Evolutionary conservation across 1,284 basidiomycete species (phyloP), one percentile per base, ranked within the genome.

Genomic region (Cryptococcus floricola): DNA sequence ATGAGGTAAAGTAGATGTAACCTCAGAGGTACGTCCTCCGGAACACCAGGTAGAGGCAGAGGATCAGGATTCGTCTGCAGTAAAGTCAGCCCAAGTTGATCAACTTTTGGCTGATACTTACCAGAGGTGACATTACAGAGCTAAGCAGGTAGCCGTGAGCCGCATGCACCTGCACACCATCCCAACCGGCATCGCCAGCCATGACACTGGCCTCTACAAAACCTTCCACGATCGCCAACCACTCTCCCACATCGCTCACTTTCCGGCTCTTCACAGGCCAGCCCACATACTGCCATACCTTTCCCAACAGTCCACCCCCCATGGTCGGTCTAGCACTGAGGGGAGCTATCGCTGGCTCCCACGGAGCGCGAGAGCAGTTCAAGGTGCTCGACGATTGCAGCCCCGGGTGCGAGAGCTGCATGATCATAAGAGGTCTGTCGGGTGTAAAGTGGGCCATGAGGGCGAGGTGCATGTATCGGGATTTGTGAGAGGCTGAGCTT

Each of bases 81-180:
- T 1, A 38, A 25, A 27, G 48, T 57, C 50, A 28, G 49, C 41
- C 14, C 34, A 51, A 37, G 43, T 38, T 2, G 16, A 34, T 16
- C 50, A 37, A 23, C 23, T 34, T 13, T 46, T 25, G 45, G 23
- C 45, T 46, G 28, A 23, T 9, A n/a, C 27, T 39, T 57, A 89
- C 89, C 79, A 87, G 85, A 1, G 84, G 83, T 4, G 86, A 91
- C 41, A 97, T 79, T 70, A 94, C 95, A 62, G 91, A 86, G 0
- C 91, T 83, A 16, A 97, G 78, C 18, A 96, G 81, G 73, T 96
- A 93, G 27, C 92, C 92, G 77, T 96, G 93, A 2, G 88, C 87
- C 34, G 83, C 88, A 75, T 98, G 94, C 19, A 98, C 63, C 69
- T 98, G 85, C 12, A 96, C 79, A 0, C 94, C 94, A 64, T 96